Evolutionary conservation across 2,329 filamentous ascomycete species (phyloP), one percentile per base, ranked within the genome.

Genomic region (Penicillium sumatraense): DNA sequence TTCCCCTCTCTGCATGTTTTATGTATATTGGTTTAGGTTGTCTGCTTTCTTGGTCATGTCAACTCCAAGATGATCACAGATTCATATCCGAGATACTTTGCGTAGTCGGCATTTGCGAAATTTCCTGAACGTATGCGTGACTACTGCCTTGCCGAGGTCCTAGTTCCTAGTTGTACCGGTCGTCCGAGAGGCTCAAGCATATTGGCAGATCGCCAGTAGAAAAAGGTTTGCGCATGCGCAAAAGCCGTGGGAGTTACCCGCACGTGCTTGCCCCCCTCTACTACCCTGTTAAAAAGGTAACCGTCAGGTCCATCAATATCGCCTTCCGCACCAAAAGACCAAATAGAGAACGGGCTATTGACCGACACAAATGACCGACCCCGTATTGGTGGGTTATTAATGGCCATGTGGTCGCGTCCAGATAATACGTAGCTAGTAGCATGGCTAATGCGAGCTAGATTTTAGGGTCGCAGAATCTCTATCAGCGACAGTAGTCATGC

Each of bases 1-100:
- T 69, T 70, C 66, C 67, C 68, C 66, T 60, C 49, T 63, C 53
- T 65, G 64, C 59, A 61, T 62, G 55, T 62, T 58, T 58, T 55
- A 51, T 61, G 60, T 65, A 64, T 54, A 64, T 64, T 57, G 54
- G 35, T 58, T 52, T 38, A 56, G 48, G 53, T 49, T 57, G 36
- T 58, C 33, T 48, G 55, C 44, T 54, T 53, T 52, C 31, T 55
- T 51, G 46, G 55, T 51, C 54, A 41, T 50, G 23, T 42, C 47
- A 52, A 47, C 20, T 23, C 49, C 29, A 58, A 50, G 46, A 57
- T 63, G 47, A 54, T 53, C 49, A 53, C 52, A 45, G 49, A 49
- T 58, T 49, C 46, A 16, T 53, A n/a, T n/a, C n/a, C n/a, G n/a
- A n/a, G n/a, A n/a, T n/a, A n/a, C n/a, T n/a, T n/a, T n/a, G n/a